Conservation (phyloP, 371 early-diverging fungal species). For the Mortierella sp. region DNA sequence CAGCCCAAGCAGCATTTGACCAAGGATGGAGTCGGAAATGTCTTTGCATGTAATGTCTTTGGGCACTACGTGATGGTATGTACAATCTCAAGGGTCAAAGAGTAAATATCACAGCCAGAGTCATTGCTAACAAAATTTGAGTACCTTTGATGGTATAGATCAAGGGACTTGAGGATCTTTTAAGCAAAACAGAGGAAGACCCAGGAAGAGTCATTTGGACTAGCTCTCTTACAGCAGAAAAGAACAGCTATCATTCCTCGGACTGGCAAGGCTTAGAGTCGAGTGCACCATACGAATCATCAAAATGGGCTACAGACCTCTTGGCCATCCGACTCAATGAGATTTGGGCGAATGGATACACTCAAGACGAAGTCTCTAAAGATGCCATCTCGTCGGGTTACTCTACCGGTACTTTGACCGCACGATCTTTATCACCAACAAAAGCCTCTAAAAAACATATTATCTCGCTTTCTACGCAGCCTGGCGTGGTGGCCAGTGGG, state of each 20-base stretch:
- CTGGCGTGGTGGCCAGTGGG: constrained; percentile 76
- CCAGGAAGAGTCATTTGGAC: constrained; percentile 83
- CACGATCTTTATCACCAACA: constrained; percentile 22
- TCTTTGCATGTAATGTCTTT: constrained; percentile 87
- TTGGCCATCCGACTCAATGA: constrained; percentile 65
- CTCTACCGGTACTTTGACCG: neutral
- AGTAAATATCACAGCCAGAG: neutral
- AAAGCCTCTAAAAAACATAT: constrained; percentile 28
- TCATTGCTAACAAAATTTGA: neutral
- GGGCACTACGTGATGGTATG: constrained; percentile 88
- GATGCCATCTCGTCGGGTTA: neutral
- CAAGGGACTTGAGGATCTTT: constrained; percentile 62
- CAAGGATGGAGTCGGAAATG: constrained; percentile 77
- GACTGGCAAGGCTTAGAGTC: constrained; percentile 82
- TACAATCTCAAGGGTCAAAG: no score
- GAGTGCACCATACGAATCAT: constrained; percentile 79
- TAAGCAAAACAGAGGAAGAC: constrained; percentile 61
- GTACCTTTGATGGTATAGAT: constrained; percentile 54
- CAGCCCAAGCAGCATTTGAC: constrained; percentile 70
- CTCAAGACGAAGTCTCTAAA: constrained; percentile 13
- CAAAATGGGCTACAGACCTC: constrained; percentile 80
- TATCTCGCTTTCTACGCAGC: constrained; percentile 69
- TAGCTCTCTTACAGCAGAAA: constrained; percentile 74
- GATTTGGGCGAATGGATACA: constrained; percentile 48
- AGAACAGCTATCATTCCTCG: constrained; percentile 57